Evolutionary conservation across 345 rosid species (phyloP), one percentile per base, ranked within the genome.

Genomic region (Litchi chinensis): DNA sequence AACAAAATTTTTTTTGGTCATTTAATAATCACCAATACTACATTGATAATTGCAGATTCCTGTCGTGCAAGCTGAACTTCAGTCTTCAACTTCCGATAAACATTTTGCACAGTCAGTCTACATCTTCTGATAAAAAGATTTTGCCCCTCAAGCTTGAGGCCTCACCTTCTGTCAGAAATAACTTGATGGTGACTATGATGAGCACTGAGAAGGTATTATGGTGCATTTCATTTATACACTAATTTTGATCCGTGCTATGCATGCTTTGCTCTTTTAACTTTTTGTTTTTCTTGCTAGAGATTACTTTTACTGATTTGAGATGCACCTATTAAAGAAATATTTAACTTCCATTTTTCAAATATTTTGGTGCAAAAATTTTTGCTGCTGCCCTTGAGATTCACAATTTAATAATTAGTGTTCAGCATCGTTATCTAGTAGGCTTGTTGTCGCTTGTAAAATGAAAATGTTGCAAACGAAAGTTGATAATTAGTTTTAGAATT

Each of bases 141-240:
- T 52, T 77, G 41, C 65, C 77, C 57, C 52, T 46, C 1, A 1
- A 8, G 12, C 70, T 54, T 21, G 67, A 59, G 69, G 78, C 82
- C 59, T 75, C 81, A 43, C 1, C 72, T 8, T 44, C 71, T 11
- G 19, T 12, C 40, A 74, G 75, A 41, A 11, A 70, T 71, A 80
- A 65, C 13, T 11, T 71, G 18, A 40, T 54, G 65, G 37, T 71
- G 56, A 18, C 76, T 56, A 57, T 76, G 13, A 39, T 71, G 48
- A 66, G 28, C 28, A 52, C 12, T 70, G 80, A 66, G 16, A 71
- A 84, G 82, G 89, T 81, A 68, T 40, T n/a, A 1, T 6, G 54
- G 67, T 59, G 21, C 16, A 43, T 64, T 11, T 65, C 21, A 44
- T 70, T 21, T 10, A 3, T 70, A 46, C 6, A 41, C 10, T n/a